Conservation (phyloP, 2,329 filamentous ascomycete genomes). For the Albophoma yamanashiensis region DNA sequence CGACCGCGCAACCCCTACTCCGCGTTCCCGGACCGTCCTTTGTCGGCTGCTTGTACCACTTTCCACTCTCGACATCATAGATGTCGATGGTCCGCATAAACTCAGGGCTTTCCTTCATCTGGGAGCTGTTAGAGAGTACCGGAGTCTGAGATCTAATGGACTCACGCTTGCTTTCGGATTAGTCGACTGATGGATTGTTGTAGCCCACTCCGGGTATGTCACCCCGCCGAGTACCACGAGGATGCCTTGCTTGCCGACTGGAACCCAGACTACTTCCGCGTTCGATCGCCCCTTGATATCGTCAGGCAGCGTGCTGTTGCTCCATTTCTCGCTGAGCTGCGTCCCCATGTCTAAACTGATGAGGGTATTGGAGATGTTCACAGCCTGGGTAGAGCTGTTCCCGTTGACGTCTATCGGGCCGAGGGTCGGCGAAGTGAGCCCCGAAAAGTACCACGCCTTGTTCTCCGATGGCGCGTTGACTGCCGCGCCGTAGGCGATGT, state of each 20-base stretch:
- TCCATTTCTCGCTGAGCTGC: constrained; percentile 42
- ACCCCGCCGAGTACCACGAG: constrained; percentile 71
- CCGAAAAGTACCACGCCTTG: constrained; percentile 61
- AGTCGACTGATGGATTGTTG: constrained; percentile 11
- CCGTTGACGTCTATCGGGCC: constrained; percentile 34
- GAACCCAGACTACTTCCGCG: constrained; percentile 62
- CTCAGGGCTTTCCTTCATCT: constrained; percentile 54
- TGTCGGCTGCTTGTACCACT: constrained; percentile 61
- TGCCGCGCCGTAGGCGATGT: constrained; percentile 53
- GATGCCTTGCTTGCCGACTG: constrained; percentile 65
- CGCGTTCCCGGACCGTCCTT: constrained; percentile 46
- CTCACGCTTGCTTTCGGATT: constrained; percentile 22
- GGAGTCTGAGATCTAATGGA: not conserved
- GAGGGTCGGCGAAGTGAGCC: constrained; percentile 39
- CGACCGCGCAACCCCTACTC: constrained; percentile 62
- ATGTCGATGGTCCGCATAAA: constrained; percentile 67
- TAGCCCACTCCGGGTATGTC: constrained; percentile 42
- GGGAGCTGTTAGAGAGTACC: not conserved
- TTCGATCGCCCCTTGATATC: constrained; percentile 45
- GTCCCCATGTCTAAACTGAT: constrained; percentile 49
- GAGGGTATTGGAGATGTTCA: constrained; percentile 42
- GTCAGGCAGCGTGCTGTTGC: constrained; percentile 41
- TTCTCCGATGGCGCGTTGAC: constrained; percentile 60
- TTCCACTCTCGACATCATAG: constrained; percentile 60
- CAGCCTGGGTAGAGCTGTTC: constrained; percentile 25